Evolutionary conservation across 106 monocot genomes (phyloP).

Genomic region (Dioscorea alata): DNA sequence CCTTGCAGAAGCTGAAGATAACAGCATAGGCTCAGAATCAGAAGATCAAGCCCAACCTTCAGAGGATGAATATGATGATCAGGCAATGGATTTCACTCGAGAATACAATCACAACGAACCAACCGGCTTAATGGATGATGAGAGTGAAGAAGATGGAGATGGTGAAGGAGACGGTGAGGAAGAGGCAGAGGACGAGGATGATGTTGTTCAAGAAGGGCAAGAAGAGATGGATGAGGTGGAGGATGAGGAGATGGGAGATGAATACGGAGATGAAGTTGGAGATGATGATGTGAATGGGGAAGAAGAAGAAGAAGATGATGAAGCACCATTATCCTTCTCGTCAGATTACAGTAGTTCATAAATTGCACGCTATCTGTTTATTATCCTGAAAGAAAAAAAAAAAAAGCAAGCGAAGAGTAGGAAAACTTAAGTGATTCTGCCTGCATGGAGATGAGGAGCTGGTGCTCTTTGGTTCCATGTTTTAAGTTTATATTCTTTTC

Average conservation of each 20-base stretch:
- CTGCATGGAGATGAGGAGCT: too few species aligned
- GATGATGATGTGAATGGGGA: constrained; percentile 23
- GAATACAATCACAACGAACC: constrained; percentile 19
- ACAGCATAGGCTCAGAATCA: constrained; percentile 36
- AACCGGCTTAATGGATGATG: constrained; percentile 31
- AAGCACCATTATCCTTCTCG: constrained; percentile 38
- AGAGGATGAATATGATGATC: constrained; percentile 64
- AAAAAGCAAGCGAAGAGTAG: too few species aligned
- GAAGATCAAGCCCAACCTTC: constrained; percentile 57
- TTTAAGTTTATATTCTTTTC: too few species aligned
- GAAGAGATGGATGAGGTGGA: constrained; percentile 30
- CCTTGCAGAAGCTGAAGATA: constrained; percentile 59
- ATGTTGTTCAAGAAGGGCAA: constrained; percentile 9
- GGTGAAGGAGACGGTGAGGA: constrained; percentile 32
- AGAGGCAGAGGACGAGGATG: constrained; percentile 41
- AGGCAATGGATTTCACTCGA: constrained; percentile 15
- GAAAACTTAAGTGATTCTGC: too few species aligned
- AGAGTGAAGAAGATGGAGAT: constrained; percentile 32
- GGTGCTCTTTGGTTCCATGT: too few species aligned
- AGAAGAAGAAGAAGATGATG: constrained; percentile 3
- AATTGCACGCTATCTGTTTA: too few species aligned
- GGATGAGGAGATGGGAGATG: constrained; percentile 9
- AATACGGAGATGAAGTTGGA: constrained; percentile 6
- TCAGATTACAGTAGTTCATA: constrained; percentile 78
- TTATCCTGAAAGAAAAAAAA: too few species aligned